Base-by-base conservation (phyloP, 768 basidiomycete genomes). In the Tulasnella sp. region DNA sequence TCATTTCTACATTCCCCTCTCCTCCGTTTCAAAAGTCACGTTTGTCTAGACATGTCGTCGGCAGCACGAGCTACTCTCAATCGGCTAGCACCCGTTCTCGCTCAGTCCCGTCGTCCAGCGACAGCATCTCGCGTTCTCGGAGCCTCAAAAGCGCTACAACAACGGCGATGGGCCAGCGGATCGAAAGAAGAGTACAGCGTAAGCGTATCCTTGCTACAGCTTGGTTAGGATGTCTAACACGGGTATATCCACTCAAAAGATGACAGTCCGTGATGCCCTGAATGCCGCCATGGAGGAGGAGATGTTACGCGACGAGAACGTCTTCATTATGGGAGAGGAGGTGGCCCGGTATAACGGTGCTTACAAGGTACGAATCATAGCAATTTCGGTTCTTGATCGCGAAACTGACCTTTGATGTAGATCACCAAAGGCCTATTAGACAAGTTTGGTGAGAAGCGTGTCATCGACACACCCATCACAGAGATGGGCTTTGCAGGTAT, bases 221-320 rank as follows among this genome's bases (percentile, higher is more conserved):
- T 30, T 17, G 26, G 8, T 34, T 44, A 10, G 19, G 13, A 13
- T 13, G 32, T 24, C 9, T 38, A 24, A 32, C 17, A 32, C 59
- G 29, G 29, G 58, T 21, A 26, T 48, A 23, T 21, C 34, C 17
- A 0, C 9, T 45, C 38, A 15, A 29, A 44, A 93, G 91, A 91
- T 95, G 94, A 98, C 93, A 58, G 95, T 96, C 63, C 90, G 96
- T 69, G 96, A 99, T 58, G 96, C 96, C 45, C 85, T 99, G 64
- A 98, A 97, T 74, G 75, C 84, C 58, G 96, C 96, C 27, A 93
- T 99, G 89, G 96, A 97, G 76, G 96, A 99, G 75, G 96, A 99
- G 76, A 98, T 99, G 96, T 71, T 85, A 67, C 84, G 91, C 47
- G 96, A 99, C 73, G 88, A 94, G 71, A 85, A 77, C 34, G 96